Evolutionary conservation across 306 rosid genomes (phyloP).

Genomic region (Potentilla sterilis): DNA sequence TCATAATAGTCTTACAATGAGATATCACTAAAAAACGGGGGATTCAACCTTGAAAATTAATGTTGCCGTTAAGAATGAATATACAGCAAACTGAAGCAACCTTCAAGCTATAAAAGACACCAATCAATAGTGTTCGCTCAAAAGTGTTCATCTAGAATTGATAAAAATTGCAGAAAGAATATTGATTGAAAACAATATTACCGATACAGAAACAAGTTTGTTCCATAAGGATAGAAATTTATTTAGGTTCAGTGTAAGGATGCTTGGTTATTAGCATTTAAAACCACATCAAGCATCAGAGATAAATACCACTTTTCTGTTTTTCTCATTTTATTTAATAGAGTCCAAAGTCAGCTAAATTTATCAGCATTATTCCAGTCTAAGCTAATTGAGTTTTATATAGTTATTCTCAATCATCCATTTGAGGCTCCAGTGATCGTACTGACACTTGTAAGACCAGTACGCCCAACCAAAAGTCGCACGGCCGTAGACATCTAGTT

Average conservation of each 20-base stretch:
- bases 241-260: background rate
- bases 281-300: background rate
- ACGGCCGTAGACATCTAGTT: constrained; percentile 40
- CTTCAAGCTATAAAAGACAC: too few species aligned
- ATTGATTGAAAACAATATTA: background rate
- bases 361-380: background rate
- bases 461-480: constrained; percentile 61
- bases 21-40: too few species aligned
- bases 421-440: constrained; percentile 41
- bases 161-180: background rate
- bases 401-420: constrained; percentile 51
- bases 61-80: too few species aligned
- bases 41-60: too few species aligned
- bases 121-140: too few species aligned
- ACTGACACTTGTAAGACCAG: constrained; percentile 51
- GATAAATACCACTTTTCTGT: background rate
- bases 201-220: background rate
- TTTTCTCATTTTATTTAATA: background rate
- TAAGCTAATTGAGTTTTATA: constrained; percentile 19
- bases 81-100: too few species aligned
- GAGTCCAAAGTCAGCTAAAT: background rate
- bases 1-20: too few species aligned
- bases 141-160: too few species aligned
- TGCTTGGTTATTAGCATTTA: background rate
- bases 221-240: too few species aligned